A percentile compares a stretch with the other conserved stretches of the same genome.
phyloP scores from a whole-genome alignment of 1,284 basidiomycete genomes.

The Coniferiporia weirii region DNA sequence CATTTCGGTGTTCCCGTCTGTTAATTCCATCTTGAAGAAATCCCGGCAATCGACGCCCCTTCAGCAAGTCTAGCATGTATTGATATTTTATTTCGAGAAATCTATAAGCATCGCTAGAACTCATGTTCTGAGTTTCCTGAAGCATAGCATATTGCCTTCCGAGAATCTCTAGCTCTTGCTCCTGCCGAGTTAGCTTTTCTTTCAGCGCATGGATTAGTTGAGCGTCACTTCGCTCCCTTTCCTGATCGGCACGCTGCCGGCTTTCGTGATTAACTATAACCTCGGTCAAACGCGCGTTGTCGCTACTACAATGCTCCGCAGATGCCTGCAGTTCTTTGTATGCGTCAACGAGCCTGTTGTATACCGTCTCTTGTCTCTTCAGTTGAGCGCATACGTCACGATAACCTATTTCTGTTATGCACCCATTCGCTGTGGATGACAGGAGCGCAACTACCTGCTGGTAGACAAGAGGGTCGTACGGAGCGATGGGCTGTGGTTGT shows the following conservation, averaged over 20 bases:
- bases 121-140: neutral
- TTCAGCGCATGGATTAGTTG: neutral
- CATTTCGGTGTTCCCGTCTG: neutral
- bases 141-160: neutral
- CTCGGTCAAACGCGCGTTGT: neutral
- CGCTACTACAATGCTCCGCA: neutral
- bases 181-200: neutral
- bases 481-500: neutral
- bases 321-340: neutral
- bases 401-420: slow-evolving; percentile 10
- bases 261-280: neutral
- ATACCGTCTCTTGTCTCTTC: neutral
- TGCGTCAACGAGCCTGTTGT: neutral
- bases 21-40: neutral
- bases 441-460: slow-evolving; percentile 4
- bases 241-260: neutral
- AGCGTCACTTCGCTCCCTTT: neutral
- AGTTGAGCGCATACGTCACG: neutral
- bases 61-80: slow-evolving; percentile 2
- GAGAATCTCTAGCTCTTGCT: neutral
- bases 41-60: neutral
- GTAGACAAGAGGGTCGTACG: neutral
- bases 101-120: neutral
- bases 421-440: slow-evolving; percentile 10
- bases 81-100: slow-evolving; percentile 2